A percentile compares a stretch with the other conserved stretches of the same genome.
These are phyloP conservation scores for Myotisia sp. DNA, from an alignment of 2,329 filamentous ascomycete genomes.

Conservation along the genomic window DNA sequence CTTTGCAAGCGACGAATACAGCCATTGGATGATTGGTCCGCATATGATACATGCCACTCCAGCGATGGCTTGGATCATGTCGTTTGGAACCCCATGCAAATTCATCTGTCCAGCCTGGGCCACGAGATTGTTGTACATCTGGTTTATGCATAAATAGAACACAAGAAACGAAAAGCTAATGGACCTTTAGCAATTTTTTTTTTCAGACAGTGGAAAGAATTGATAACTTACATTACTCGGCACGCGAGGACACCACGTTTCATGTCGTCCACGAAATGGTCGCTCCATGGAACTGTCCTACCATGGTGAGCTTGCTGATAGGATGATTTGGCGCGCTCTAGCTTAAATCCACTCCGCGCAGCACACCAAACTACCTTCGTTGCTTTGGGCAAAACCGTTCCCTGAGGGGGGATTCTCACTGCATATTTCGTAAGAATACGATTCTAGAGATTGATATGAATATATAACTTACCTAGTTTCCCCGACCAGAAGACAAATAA, in stretches of 20 bases:
- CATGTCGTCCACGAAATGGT: constrained; percentile 10
- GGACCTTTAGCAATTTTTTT: not conserved
- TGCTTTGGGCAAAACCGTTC: constrained; percentile 8
- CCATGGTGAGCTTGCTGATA: constrained; percentile 54
- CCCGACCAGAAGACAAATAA: constrained; percentile 6
- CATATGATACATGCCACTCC: constrained; percentile 45
- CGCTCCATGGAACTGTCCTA: constrained; percentile 9
- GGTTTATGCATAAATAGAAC: constrained; percentile 17
- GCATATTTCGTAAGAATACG: not conserved
- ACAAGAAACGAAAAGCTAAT: constrained; percentile 19
- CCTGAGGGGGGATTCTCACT: constrained; percentile 8
- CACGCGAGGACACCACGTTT: constrained; percentile 9
- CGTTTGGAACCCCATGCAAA: constrained; percentile 41
- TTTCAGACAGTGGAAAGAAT: not conserved
- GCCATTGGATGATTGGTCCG: constrained; percentile 36
- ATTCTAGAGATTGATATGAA: not conserved
- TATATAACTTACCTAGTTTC: constrained; percentile 6
- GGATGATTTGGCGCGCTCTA: constrained; percentile 12
- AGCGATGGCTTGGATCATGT: constrained; percentile 46
- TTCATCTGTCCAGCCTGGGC: constrained; percentile 44
- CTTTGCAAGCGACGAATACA: constrained; percentile 45
- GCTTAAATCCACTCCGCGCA: constrained; percentile 5
- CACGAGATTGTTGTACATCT: constrained; percentile 27
- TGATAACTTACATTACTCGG: constrained; percentile 9
- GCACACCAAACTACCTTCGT: constrained; percentile 7